These are phyloP conservation scores for Flaveria floridana DNA, from an alignment of 140 eudicot genomes.

Conservation along the genomic window DNA sequence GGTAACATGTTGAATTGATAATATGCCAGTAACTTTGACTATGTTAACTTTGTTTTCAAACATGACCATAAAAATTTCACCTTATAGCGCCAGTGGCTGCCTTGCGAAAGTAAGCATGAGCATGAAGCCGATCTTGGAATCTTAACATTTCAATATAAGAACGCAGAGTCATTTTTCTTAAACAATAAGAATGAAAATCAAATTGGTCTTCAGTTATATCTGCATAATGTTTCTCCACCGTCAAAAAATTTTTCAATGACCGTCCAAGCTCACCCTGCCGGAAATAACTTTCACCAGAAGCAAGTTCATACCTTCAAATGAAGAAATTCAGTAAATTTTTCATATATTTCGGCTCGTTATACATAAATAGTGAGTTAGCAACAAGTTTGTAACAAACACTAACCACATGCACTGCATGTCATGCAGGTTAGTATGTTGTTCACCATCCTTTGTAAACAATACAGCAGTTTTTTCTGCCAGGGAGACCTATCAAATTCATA, in stretches of 20 bases:
- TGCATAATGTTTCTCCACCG: constrained; percentile 96
- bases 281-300: constrained; percentile 91
- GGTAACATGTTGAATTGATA: neutral
- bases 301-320: constrained; percentile 79
- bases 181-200: constrained; percentile 94
- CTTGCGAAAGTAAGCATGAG: constrained; percentile 77
- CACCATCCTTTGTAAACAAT: constrained; percentile 98
- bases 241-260: constrained; percentile 80
- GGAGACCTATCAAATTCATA: constrained; percentile 53
- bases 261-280: constrained; percentile 99
- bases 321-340: constrained; percentile 5
- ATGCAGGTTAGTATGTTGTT: constrained; percentile 86
- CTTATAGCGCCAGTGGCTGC: constrained; percentile 93
- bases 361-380: neutral
- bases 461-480: constrained; percentile 95
- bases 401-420: constrained; percentile 99
- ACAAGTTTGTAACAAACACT: constrained; percentile 30
- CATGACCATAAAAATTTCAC: constrained; percentile 29
- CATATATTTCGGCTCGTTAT: neutral
- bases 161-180: constrained; percentile 96
- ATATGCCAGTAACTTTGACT: constrained; percentile 1
- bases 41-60: constrained; percentile 1
- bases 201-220: constrained; percentile 97
- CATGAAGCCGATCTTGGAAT: constrained; percentile 92
- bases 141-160: constrained; percentile 87